Percentiles rank a stretch among this genome's conserved stretches.
Evolutionary conservation across 768 basidiomycete species (phyloP).

Genomic region (Tylopilus sp.): DNA sequence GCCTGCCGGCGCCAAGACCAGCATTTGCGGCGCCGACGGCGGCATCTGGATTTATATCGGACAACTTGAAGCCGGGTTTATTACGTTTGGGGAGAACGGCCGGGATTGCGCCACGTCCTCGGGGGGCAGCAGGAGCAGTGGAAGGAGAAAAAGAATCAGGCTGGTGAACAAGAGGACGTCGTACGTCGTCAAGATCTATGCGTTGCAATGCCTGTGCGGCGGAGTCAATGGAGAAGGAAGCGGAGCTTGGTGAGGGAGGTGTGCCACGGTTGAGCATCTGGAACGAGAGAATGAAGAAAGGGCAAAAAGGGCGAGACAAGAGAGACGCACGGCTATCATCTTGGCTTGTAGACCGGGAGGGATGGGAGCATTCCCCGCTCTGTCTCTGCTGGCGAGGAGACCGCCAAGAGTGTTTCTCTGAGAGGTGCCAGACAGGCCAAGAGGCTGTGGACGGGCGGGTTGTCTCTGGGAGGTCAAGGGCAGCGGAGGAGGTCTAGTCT

Average conservation of each 20-base stretch:
- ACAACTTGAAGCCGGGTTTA: conserved; percentile 59
- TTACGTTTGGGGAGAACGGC: conserved; percentile 41
- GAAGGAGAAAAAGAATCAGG: conserved; percentile 35
- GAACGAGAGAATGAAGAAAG: conserved; percentile 18
- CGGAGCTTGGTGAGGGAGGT: conserved; percentile 22
- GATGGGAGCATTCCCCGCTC: conserved; percentile 58
- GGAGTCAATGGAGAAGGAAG: conserved; percentile 37
- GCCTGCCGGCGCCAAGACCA: conserved; percentile 69
- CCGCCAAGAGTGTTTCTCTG: conserved; percentile 33
- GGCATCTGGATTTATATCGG: conserved; percentile 52
- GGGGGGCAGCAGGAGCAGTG: conserved; percentile 22
- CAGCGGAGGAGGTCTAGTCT: neutral
- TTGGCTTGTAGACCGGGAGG: conserved; percentile 90
- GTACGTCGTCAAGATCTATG: conserved; percentile 28
- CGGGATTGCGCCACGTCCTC: conserved; percentile 31
- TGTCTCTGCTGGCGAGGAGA: conserved; percentile 44
- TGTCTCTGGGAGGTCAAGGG: conserved; percentile 10
- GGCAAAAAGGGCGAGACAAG: neutral
- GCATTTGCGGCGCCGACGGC: conserved; percentile 58
- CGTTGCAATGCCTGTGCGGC: conserved; percentile 40
- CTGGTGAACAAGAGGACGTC: conserved; percentile 32
- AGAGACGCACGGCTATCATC: conserved; percentile 76
- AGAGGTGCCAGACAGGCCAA: conserved; percentile 5
- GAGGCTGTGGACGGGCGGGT: conserved; percentile 14
- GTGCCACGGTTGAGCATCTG: conserved; percentile 48